A percentile compares a stretch with the other conserved stretches of the same genome.
Conservation (phyloP, 441 rosid genomes). For the Arabidopsis hybrid region DNA sequence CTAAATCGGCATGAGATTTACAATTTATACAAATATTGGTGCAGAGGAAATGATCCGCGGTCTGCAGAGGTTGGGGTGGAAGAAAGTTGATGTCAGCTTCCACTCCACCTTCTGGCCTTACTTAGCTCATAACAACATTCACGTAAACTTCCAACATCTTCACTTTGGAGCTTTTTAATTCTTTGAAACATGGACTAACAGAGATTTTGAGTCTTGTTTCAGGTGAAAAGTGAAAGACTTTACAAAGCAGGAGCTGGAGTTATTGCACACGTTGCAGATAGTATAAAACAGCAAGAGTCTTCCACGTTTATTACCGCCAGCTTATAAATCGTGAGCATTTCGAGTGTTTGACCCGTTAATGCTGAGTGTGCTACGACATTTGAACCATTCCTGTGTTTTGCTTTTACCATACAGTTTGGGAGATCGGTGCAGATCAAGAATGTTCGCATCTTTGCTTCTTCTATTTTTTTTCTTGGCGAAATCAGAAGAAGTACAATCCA, state of each 20-base stretch:
- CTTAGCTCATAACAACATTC: constrained; percentile 95
- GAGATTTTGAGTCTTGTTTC: constrained; percentile 6
- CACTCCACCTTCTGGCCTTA: constrained; percentile 92
- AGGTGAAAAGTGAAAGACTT: constrained; percentile 92
- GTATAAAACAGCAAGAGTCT: constrained; percentile 81
- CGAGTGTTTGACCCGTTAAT: constrained; percentile 12
- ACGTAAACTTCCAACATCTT: constrained; percentile 49
- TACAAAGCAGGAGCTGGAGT: constrained; percentile 94
- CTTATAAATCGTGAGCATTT: constrained; percentile 54
- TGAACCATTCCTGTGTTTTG: background rate
- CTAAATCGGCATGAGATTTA: constrained; percentile 6
- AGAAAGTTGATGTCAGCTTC: constrained; percentile 94
- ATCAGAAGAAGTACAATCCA: background rate
- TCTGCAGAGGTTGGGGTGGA: constrained; percentile 90
- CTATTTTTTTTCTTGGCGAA: background rate
- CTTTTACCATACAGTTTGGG: constrained; percentile 22
- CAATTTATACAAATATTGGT: constrained; percentile 19
- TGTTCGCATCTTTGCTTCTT: background rate
- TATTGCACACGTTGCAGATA: constrained; percentile 92
- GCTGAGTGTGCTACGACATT: background rate
- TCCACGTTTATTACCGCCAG: constrained; percentile 59
- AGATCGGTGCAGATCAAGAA: constrained; percentile 25
- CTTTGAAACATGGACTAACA: constrained; percentile 7
- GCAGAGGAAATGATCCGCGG: constrained; percentile 94
- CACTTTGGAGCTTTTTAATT: background rate